These are phyloP conservation scores for Rubia balearica DNA, from an alignment of 305 asterid species.

Conservation along the genomic window DNA sequence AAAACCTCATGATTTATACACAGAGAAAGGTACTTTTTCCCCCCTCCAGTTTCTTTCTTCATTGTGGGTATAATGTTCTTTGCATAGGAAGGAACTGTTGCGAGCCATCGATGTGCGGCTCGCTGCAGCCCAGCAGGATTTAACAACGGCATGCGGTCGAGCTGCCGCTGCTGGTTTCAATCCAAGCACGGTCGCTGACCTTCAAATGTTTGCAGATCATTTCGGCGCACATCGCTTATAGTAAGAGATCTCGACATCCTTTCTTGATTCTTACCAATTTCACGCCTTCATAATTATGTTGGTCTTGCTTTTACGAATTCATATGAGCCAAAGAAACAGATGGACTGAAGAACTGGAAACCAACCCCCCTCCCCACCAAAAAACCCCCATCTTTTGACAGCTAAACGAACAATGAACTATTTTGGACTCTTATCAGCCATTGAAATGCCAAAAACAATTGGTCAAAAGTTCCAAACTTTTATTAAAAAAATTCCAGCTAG, in stretches of 20 bases:
- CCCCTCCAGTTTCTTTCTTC: not conserved
- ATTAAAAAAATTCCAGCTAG: not conserved
- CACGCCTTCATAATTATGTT: not conserved
- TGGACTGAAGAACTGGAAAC: not conserved
- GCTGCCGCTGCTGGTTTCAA: slow-evolving; percentile 85
- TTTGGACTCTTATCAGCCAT: not conserved
- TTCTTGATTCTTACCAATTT: not conserved
- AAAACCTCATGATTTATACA: not conserved
- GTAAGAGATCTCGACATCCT: slow-evolving; percentile 36
- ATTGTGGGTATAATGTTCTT: not conserved
- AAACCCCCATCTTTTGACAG: slow-evolving; percentile 1
- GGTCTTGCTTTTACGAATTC: not conserved
- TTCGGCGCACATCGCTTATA: slow-evolving; percentile 70
- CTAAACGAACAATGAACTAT: not conserved
- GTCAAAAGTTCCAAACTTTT: too few relatives aligned
- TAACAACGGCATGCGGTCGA: slow-evolving; percentile 56
- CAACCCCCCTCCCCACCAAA: too few relatives aligned
- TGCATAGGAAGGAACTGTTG: slow-evolving; percentile 73
- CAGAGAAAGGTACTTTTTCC: not conserved
- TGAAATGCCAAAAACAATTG: not conserved
- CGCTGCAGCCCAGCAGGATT: slow-evolving; percentile 68
- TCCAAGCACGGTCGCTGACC: slow-evolving; percentile 58
- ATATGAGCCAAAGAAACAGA: not conserved
- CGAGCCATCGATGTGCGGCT: slow-evolving; percentile 91
- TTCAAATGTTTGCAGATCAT: slow-evolving; percentile 71